Evolutionary conservation across 208 protist species (phyloP).

Genomic region (Trypanosoma theileri): DNA sequence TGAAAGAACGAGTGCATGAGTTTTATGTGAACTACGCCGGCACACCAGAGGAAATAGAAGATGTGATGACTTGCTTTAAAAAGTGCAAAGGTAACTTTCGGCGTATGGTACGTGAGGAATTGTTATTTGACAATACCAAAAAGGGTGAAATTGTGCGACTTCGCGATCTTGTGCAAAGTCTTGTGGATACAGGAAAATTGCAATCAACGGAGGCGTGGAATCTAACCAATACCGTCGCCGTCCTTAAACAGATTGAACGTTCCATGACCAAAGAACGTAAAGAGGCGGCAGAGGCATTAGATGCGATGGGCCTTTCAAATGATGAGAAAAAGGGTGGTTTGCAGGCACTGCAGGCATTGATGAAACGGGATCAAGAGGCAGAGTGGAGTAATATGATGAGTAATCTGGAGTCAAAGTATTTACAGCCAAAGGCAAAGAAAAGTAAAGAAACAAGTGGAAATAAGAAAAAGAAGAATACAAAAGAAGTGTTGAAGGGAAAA

Average conservation of each 20-base stretch:
- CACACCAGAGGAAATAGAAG: slow-evolving; percentile 61
- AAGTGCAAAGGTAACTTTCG: slow-evolving; percentile 72
- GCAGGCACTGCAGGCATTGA: slow-evolving; percentile 61
- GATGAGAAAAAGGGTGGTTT: slow-evolving; percentile 21
- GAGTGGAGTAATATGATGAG: slow-evolving; percentile 64
- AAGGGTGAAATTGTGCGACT: slow-evolving; percentile 57
- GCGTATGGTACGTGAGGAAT: slow-evolving; percentile 65
- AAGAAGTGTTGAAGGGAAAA: slow-evolving; percentile 2
- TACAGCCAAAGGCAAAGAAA: slow-evolving; percentile 22
- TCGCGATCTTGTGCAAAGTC: slow-evolving; percentile 31
- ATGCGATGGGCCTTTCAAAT: slow-evolving; percentile 43
- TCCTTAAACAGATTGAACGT: slow-evolving; percentile 41
- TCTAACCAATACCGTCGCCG: slow-evolving; percentile 35
- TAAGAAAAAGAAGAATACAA: slow-evolving; percentile 23
- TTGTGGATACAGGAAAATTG: slow-evolving; percentile 40
- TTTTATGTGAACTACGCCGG: slow-evolving; percentile 81
- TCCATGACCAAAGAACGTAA: slow-evolving; percentile 54
- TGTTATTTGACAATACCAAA: slow-evolving; percentile 81
- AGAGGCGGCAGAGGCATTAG: slow-evolving; percentile 61
- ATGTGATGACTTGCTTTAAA: slow-evolving; percentile 52
- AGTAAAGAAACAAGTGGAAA: slow-evolving; percentile 9
- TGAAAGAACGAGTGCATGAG: slow-evolving; percentile 53
- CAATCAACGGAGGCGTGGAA: slow-evolving; percentile 38
- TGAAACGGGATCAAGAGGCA: slow-evolving; percentile 56
- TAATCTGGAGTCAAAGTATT: slow-evolving; percentile 69